A percentile compares a stretch with the other conserved stretches of the same genome.
phyloP scores from a whole-genome alignment of 345 rosid genomes.

The Syzygium aromaticum region DNA sequence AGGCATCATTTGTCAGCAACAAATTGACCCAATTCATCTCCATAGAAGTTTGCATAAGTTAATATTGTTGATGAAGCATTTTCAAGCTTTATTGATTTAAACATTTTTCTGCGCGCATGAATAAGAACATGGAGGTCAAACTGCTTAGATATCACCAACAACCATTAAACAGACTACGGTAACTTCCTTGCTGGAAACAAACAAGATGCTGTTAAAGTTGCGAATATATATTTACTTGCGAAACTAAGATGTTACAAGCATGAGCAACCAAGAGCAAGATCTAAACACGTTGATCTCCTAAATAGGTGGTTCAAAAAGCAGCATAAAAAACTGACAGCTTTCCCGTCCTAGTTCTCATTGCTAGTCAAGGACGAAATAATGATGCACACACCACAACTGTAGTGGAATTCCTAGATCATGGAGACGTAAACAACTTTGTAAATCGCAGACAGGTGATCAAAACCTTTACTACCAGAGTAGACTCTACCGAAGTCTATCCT shows the following conservation, averaged over 20 bases:
- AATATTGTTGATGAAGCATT: not conserved
- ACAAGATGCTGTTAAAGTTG: not conserved
- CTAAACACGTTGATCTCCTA: not conserved
- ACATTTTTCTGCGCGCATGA: not conserved
- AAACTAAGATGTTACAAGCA: no score
- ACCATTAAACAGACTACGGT: not conserved
- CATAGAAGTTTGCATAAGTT: slow-evolving; percentile 16
- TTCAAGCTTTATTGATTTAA: not conserved
- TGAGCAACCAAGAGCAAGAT: not conserved
- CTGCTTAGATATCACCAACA: not conserved
- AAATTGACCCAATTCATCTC: slow-evolving; percentile 91
- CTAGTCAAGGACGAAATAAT: not conserved
- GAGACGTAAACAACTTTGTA: not conserved
- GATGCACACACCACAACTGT: not conserved
- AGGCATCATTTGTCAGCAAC: slow-evolving; percentile 87
- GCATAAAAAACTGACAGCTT: not conserved
- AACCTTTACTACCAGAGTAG: not conserved
- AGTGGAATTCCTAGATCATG: not conserved
- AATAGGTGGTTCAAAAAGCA: not conserved
- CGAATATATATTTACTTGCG: not conserved
- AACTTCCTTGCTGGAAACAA: not conserved
- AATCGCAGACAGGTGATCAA: not conserved
- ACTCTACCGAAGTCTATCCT: not conserved
- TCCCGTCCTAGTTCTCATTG: not conserved
- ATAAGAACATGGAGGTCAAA: not conserved